These are phyloP conservation scores for Diplodia seriata DNA, from an alignment of 2,329 filamentous ascomycete species.

Conservation along the genomic window DNA sequence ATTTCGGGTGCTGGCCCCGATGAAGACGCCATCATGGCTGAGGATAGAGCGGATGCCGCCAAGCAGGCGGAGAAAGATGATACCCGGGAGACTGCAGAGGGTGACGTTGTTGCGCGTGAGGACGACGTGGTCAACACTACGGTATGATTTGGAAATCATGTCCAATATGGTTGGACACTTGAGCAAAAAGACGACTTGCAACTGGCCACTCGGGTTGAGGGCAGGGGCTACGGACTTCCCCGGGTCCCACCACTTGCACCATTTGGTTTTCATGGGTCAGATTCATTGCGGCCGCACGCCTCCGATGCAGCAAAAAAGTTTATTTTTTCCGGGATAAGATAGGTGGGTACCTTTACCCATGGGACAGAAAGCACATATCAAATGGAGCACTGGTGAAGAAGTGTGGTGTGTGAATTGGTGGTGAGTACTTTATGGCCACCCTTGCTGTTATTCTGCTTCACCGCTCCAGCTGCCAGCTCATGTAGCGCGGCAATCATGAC, in stretches of 20 bases:
- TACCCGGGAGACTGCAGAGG: slow-evolving; percentile 21
- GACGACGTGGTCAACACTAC: slow-evolving; percentile 31
- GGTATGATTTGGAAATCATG: slow-evolving; percentile 1
- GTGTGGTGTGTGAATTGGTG: no score
- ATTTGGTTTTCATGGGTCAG: slow-evolving; percentile 8
- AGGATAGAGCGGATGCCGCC: slow-evolving; percentile 17
- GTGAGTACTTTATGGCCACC: no score
- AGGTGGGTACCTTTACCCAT: neutral
- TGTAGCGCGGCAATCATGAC: neutral
- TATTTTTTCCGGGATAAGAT: slow-evolving; percentile 8
- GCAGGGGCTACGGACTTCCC: neutral
- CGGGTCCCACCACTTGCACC: slow-evolving; percentile 3
- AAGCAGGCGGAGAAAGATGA: slow-evolving; percentile 26
- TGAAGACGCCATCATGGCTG: slow-evolving; percentile 19
- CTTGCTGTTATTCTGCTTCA: neutral
- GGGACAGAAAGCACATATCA: neutral
- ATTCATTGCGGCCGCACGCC: slow-evolving; percentile 10
- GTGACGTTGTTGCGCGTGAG: slow-evolving; percentile 13
- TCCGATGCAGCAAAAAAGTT: slow-evolving; percentile 19
- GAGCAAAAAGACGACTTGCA: neutral
- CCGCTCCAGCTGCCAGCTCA: neutral
- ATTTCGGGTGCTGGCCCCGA: slow-evolving; percentile 8
- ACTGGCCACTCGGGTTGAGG: neutral
- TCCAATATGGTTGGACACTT: neutral
- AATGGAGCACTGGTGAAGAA: neutral